A percentile compares a stretch with the other conserved stretches of the same genome.
phyloP scores from a whole-genome alignment of 768 basidiomycete genomes.

The Mycena epipterygia region DNA sequence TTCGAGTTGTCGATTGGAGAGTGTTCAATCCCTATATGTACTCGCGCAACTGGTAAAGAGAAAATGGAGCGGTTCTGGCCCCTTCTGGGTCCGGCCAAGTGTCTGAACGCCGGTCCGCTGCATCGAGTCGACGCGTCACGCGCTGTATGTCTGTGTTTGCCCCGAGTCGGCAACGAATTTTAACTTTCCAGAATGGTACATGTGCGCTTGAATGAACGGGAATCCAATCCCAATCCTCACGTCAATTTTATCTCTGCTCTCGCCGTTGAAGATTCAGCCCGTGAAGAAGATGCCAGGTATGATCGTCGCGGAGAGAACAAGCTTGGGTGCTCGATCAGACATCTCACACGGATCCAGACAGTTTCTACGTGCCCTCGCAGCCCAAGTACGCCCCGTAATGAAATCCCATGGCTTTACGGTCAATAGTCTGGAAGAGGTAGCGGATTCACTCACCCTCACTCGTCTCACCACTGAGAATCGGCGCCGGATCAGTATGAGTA shows the following conservation, averaged over 20 bases:
- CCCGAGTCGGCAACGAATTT: constrained; percentile 20
- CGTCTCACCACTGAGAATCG: neutral
- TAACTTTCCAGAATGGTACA: constrained; percentile 16
- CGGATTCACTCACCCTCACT: constrained; percentile 6
- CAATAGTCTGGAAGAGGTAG: constrained; percentile 87
- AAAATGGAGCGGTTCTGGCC: no score
- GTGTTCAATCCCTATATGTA: no score
- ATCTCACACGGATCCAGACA: constrained; percentile 47
- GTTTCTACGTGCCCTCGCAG: constrained; percentile 82
- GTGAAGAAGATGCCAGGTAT: constrained; percentile 70
- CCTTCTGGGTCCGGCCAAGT: no score
- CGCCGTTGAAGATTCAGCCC: constrained; percentile 52
- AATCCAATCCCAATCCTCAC: constrained; percentile 54
- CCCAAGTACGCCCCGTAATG: constrained; percentile 89
- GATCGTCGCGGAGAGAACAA: neutral
- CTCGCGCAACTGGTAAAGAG: no score
- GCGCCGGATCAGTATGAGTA: constrained; percentile 72
- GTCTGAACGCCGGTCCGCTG: no score
- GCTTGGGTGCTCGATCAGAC: neutral
- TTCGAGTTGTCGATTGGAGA: no score
- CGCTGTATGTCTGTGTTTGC: no score
- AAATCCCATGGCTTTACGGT: constrained; percentile 81
- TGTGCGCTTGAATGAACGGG: constrained; percentile 30
- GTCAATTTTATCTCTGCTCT: constrained; percentile 83
- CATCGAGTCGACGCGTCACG: no score